These are phyloP conservation scores for Gossypium lobatum DNA, from an alignment of 441 rosid species.

Conservation along the genomic window DNA sequence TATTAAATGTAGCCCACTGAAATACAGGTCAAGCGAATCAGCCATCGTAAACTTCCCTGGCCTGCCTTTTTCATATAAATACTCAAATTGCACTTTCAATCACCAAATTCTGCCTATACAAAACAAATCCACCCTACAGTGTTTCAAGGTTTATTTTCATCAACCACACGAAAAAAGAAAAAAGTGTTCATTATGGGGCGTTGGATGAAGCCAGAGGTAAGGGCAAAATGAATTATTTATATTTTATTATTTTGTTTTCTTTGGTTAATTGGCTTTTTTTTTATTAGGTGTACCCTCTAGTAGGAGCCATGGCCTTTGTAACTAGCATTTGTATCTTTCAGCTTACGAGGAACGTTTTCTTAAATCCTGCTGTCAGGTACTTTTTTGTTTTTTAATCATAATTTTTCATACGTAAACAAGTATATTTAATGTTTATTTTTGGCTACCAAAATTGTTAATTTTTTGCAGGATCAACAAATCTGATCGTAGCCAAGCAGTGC, in stretches of 20 bases:
- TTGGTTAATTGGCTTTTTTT: not conserved
- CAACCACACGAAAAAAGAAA: not conserved
- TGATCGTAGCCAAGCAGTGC: slow-evolving; percentile 29
- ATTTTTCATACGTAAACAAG: too few relatives aligned
- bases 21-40: not conserved
- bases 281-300: slow-evolving; percentile 42
- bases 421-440: not conserved
- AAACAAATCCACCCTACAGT: not conserved
- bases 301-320: slow-evolving; percentile 59
- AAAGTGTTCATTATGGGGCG: slow-evolving; percentile 42
- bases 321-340: slow-evolving; percentile 46
- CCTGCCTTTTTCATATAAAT: not conserved
- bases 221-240: not conserved
- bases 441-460: not conserved
- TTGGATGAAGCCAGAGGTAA: slow-evolving; percentile 75
- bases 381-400: too few relatives aligned
- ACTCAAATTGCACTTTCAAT: not conserved
- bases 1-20: slow-evolving; percentile 30
- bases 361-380: slow-evolving; percentile 55
- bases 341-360: slow-evolving; percentile 39
- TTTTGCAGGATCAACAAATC: slow-evolving; percentile 32
- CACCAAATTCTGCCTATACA: not conserved
- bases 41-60: not conserved
- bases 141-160: not conserved
- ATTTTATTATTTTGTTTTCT: not conserved